phyloP scores from a whole-genome alignment of 768 basidiomycete genomes.

The Lepiota brunneoincarnata region DNA sequence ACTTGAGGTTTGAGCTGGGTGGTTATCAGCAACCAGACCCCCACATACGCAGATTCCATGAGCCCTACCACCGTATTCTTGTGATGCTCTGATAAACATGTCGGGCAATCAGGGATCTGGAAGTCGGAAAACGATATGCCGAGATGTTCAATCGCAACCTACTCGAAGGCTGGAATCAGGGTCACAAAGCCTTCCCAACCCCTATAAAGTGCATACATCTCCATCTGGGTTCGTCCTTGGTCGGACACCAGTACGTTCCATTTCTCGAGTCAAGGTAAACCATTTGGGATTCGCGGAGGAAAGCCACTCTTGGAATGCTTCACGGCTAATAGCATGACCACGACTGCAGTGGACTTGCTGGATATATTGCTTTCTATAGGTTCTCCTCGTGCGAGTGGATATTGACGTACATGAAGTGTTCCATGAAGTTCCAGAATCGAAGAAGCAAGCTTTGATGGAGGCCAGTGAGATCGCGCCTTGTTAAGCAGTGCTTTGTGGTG shows the following conservation, averaged over 20 bases:
- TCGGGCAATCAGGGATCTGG: conserved; percentile 72
- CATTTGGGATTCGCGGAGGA: conserved; percentile 75
- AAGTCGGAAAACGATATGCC: conserved; percentile 78
- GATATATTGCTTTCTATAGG: conserved; percentile 8
- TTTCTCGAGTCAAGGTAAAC: conserved; percentile 65
- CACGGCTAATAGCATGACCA: conserved; percentile 66
- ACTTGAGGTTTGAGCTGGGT: conserved; percentile 75
- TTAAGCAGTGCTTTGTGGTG: conserved; percentile 73
- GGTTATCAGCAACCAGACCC: neutral
- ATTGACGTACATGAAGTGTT: conserved; percentile 62
- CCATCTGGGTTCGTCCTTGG: conserved; percentile 91
- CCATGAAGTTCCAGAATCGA: conserved; percentile 85
- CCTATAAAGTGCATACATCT: conserved; percentile 54
- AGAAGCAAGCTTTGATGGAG: conserved; percentile 33
- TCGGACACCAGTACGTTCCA: conserved; percentile 53
- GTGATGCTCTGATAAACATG: conserved; percentile 58
- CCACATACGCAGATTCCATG: neutral
- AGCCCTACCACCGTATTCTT: conserved; percentile 55
- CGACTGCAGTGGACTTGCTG: conserved; percentile 76
- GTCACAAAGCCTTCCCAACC: neutral
- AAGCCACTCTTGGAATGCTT: conserved; percentile 72
- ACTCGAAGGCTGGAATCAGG: conserved; percentile 7
- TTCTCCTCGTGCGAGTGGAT: neutral
- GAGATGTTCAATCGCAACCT: conserved; percentile 75
- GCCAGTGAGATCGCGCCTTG: conserved; percentile 26